These are phyloP conservation scores for Saccharomyces hybrid DNA, from an alignment of 1,139 yeast species.

Conservation along the genomic window DNA sequence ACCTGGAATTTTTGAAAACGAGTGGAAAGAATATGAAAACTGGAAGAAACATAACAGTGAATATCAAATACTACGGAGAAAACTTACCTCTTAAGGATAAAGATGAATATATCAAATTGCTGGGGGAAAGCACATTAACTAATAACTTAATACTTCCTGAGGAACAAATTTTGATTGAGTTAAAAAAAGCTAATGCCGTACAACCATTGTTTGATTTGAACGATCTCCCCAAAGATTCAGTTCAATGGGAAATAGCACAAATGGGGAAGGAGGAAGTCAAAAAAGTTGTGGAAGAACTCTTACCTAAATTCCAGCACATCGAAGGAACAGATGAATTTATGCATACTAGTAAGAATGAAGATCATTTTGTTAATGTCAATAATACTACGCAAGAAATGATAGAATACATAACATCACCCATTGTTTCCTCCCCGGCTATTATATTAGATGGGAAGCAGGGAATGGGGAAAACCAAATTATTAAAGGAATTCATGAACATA, in stretches of 20 bases:
- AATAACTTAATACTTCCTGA: constrained; percentile 11
- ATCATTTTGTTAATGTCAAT: constrained; percentile 52
- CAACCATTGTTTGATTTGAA: background rate
- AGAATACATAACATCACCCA: constrained; percentile 34
- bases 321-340: background rate
- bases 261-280: background rate
- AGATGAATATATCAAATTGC: background rate
- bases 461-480: constrained; percentile 63
- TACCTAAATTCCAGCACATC: background rate
- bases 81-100: background rate
- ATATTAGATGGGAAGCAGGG: constrained; percentile 71
- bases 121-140: constrained; percentile 12
- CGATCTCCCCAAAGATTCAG: background rate
- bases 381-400: constrained; percentile 38
- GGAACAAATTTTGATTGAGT: constrained; percentile 11
- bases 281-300: background rate
- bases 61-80: background rate
- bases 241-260: constrained; percentile 1
- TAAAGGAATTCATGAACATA: constrained; percentile 37
- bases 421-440: constrained; percentile 34
- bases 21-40: background rate
- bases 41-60: background rate
- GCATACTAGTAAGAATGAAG: constrained; percentile 2
- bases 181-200: constrained; percentile 1
- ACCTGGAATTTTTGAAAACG: constrained; percentile 12